Conservation (phyloP, 441 rosid genomes). For the Omphalea diandra region DNA sequence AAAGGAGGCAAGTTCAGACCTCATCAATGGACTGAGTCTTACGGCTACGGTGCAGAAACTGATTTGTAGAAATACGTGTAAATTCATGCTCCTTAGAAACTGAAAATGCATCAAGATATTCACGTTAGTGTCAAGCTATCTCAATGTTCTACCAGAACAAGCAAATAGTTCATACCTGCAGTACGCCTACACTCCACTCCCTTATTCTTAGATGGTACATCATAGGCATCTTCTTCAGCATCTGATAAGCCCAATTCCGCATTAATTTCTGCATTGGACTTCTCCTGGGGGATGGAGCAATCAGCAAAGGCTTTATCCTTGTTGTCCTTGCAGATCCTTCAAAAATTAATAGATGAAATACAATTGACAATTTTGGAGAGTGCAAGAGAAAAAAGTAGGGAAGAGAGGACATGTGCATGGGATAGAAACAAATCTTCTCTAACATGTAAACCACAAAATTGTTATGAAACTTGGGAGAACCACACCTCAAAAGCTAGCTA, state of each 20-base stretch:
- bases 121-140: slow-evolving; percentile 17
- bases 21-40: slow-evolving; percentile 93
- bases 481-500: too few species aligned
- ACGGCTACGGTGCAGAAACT: slow-evolving; percentile 82
- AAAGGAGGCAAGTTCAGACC: slow-evolving; percentile 50
- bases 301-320: slow-evolving; percentile 58
- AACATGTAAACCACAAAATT: background rate
- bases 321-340: slow-evolving; percentile 89
- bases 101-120: slow-evolving; percentile 38
- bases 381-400: background rate
- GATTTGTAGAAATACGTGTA: slow-evolving; percentile 63
- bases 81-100: slow-evolving; percentile 56
- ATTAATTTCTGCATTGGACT: slow-evolving; percentile 89
- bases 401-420: background rate
- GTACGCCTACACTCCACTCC: slow-evolving; percentile 43
- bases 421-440: background rate
- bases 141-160: slow-evolving; percentile 9
- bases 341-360: slow-evolving; percentile 23
- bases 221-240: slow-evolving; percentile 78
- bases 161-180: slow-evolving; percentile 47
- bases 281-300: slow-evolving; percentile 89
- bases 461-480: too few species aligned
- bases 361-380: background rate
- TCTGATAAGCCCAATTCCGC: slow-evolving; percentile 89
- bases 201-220: slow-evolving; percentile 44